phyloP scores from a whole-genome alignment of 2,329 filamentous ascomycete genomes.

The Hypoxylon sp. region DNA sequence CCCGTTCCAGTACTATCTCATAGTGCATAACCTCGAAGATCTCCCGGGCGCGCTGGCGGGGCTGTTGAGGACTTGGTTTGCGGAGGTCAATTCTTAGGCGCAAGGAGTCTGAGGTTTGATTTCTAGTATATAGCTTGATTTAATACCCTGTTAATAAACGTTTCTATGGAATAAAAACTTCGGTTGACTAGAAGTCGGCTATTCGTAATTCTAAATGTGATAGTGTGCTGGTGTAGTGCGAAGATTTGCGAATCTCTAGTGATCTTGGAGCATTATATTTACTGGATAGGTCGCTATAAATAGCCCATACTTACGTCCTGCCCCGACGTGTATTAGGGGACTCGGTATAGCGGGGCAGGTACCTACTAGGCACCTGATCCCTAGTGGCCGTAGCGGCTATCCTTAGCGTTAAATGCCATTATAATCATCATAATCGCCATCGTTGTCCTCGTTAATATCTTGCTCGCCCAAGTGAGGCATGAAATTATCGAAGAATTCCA shows the following conservation, averaged over 20 bases:
- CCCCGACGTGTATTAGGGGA: no score
- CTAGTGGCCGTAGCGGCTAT: background rate
- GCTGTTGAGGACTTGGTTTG: constrained; percentile 95
- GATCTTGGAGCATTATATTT: background rate
- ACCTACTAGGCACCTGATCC: background rate
- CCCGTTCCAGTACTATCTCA: constrained; percentile 96
- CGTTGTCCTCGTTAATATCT: background rate
- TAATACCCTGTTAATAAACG: constrained; percentile 4
- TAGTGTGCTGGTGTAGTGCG: no score
- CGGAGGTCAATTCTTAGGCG: constrained; percentile 68
- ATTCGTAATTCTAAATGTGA: background rate
- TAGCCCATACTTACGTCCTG: background rate
- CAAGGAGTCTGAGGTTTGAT: background rate
- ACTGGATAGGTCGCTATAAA: background rate
- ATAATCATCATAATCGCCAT: background rate
- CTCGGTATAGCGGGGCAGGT: no score
- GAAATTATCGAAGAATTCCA: constrained; percentile 48
- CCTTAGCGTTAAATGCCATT: background rate
- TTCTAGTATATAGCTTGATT: constrained; percentile 6
- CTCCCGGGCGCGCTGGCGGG: constrained; percentile 89
- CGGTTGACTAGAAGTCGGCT: background rate
- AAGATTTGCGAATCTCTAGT: background rate
- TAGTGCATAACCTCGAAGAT: constrained; percentile 92
- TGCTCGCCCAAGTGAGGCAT: constrained; percentile 25
- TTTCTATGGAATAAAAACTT: background rate